Evolutionary conservation across 192 early-diverging fungal species (phyloP).

Genomic region (Phlyctochytrium arcticum): DNA sequence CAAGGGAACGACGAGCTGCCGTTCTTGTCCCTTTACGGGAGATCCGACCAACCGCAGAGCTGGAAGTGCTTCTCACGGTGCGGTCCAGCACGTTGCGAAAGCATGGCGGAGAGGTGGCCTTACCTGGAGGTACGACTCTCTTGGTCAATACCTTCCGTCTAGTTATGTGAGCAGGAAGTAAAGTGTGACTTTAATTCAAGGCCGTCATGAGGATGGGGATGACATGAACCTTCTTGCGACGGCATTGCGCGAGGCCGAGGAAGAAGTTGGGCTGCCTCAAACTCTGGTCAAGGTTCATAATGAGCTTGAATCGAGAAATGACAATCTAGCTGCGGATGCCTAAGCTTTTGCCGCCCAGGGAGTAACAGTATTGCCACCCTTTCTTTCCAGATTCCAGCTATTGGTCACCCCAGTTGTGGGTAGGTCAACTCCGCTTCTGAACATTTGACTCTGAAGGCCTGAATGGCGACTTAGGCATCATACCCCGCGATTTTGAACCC

Average conservation of each 20-base stretch:
- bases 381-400: constrained; percentile 20
- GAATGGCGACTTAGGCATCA: neutral
- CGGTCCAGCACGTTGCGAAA: constrained; percentile 24
- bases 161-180: neutral
- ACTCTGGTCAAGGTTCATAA: constrained; percentile 9
- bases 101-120: constrained; percentile 37
- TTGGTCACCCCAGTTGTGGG: constrained; percentile 33
- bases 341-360: neutral
- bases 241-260: constrained; percentile 33
- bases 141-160: neutral
- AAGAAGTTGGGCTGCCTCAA: constrained; percentile 34
- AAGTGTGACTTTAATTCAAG: neutral
- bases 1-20: constrained; percentile 20
- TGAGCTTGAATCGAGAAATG: neutral
- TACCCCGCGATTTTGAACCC: constrained; percentile 3
- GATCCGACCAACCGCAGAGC: constrained; percentile 2
- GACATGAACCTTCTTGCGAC: constrained; percentile 23
- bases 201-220: constrained; percentile 17
- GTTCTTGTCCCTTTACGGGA: constrained; percentile 28
- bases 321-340: neutral
- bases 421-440: neutral
- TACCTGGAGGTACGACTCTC: constrained; percentile 25
- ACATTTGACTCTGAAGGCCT: neutral
- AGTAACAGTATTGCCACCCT: constrained; percentile 19
- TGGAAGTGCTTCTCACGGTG: constrained; percentile 25